Evolutionary conservation across 495 filamentous ascomycete species (phyloP).

Genomic region (Trichoderma erinaceum): DNA sequence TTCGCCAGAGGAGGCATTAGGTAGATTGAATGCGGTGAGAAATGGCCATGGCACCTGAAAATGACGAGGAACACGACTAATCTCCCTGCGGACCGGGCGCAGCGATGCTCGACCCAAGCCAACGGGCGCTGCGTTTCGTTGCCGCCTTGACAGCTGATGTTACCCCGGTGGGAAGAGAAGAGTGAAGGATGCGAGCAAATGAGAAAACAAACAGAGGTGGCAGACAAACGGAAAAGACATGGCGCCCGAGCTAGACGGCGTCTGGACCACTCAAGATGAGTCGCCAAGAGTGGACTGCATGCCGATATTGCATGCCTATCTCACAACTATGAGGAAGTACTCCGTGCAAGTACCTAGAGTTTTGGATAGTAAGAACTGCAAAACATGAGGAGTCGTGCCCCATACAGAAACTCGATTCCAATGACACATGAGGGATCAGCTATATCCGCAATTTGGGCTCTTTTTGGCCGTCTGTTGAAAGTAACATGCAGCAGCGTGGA

Average conservation of each 20-base stretch:
- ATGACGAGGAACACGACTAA: conserved; percentile 4
- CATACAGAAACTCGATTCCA: too few relatives aligned
- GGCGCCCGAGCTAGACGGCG: not conserved
- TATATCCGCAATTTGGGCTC: too few relatives aligned
- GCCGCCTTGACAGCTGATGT: conserved; percentile 7
- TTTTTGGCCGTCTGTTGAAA: too few relatives aligned
- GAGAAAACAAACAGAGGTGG: not conserved
- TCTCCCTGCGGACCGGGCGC: conserved; percentile 6
- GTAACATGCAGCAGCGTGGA: too few relatives aligned
- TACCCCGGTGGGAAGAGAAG: not conserved
- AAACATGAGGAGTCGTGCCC: too few relatives aligned
- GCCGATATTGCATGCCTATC: conserved; percentile 4
- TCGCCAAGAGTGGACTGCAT: conserved; percentile 4
- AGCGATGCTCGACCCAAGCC: not conserved
- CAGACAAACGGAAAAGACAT: not conserved
- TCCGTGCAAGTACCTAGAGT: not conserved
- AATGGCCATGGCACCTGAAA: not conserved
- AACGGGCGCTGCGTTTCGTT: conserved; percentile 6
- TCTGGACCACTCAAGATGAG: not conserved
- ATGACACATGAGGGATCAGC: too few relatives aligned
- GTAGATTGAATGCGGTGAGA: not conserved
- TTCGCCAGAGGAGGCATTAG: not conserved
- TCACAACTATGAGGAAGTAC: not conserved
- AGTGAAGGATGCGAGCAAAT: not conserved
- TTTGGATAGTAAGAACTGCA: too few relatives aligned